A percentile compares a stretch with the other conserved stretches of the same genome.
These are phyloP conservation scores for Actinomortierella ambigua DNA, from an alignment of 371 early-diverging fungal species.

Conservation along the genomic window DNA sequence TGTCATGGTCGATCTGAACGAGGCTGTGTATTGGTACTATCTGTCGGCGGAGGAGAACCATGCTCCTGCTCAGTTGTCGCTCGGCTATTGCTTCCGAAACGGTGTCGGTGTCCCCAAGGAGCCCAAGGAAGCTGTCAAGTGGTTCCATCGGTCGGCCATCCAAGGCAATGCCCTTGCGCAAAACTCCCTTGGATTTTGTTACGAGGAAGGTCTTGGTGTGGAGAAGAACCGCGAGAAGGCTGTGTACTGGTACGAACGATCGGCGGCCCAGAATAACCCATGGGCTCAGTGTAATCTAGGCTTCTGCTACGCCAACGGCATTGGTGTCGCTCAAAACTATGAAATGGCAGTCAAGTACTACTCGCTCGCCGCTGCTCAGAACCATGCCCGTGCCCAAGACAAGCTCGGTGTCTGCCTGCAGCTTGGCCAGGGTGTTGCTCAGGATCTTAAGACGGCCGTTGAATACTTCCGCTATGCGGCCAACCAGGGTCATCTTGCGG, in stretches of 20 bases:
- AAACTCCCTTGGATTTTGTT: slow-evolving; percentile 89
- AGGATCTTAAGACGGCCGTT: slow-evolving; percentile 60
- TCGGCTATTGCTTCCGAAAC: slow-evolving; percentile 86
- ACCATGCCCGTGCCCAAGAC: slow-evolving; percentile 76
- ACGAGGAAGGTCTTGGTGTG: slow-evolving; percentile 84
- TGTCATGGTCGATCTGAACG: slow-evolving; percentile 63
- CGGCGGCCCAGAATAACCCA: slow-evolving; percentile 82
- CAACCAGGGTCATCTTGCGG: slow-evolving; percentile 64
- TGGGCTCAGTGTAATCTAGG: slow-evolving; percentile 92
- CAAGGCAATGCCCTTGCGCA: slow-evolving; percentile 80
- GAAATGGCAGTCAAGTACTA: slow-evolving; percentile 77
- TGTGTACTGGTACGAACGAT: slow-evolving; percentile 78
- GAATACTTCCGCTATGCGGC: slow-evolving; percentile 66
- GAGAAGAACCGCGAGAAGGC: slow-evolving; percentile 70
- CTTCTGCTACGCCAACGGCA: slow-evolving; percentile 86
- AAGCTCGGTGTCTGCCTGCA: slow-evolving; percentile 82
- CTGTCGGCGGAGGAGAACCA: slow-evolving; percentile 67
- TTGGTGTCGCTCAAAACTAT: slow-evolving; percentile 66
- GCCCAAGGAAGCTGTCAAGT: slow-evolving; percentile 67
- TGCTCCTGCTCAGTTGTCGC: slow-evolving; percentile 74
- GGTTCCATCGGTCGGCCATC: slow-evolving; percentile 69
- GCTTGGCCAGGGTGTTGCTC: slow-evolving; percentile 69
- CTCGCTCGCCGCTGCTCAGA: slow-evolving; percentile 64
- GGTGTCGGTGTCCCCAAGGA: slow-evolving; percentile 75
- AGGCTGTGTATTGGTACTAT: slow-evolving; percentile 79